Percentiles rank a stretch among this genome's conserved stretches.
Evolutionary conservation across 768 basidiomycete species (phyloP).

Genomic region (Cubamyces lactineus): DNA sequence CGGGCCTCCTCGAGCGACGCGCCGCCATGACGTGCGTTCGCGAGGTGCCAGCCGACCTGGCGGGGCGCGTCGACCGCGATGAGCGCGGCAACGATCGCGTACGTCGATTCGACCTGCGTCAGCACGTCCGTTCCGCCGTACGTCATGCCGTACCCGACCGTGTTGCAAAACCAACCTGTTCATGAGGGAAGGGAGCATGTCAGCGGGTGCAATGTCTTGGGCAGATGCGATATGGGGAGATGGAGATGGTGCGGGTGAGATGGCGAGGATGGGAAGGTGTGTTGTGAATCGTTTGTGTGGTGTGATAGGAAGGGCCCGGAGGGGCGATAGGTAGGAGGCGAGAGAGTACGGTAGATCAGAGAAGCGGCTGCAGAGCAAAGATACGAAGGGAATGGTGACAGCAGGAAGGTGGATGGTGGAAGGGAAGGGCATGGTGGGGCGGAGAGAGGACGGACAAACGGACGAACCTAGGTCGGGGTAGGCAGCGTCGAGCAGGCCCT

Average conservation of each 20-base stretch:
- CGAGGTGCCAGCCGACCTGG: constrained; percentile 69
- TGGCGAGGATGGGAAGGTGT: background rate
- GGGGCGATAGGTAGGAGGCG: too few species aligned
- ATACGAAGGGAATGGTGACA: background rate
- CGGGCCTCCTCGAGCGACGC: constrained; percentile 54
- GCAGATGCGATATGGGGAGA: background rate
- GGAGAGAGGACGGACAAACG: background rate
- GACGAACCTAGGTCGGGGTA: constrained; percentile 66
- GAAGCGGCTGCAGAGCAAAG: background rate
- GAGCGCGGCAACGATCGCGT: constrained; percentile 60
- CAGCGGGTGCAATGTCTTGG: background rate
- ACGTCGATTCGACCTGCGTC: constrained; percentile 59
- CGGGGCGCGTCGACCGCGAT: constrained; percentile 64
- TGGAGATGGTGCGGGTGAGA: background rate
- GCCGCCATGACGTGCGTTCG: constrained; percentile 56
- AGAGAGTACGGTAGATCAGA: too few species aligned
- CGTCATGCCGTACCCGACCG: constrained; percentile 57
- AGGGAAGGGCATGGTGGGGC: background rate
- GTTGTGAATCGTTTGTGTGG: background rate
- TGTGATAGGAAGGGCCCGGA: too few species aligned
- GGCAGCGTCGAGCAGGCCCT: constrained; percentile 48
- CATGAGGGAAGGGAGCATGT: background rate
- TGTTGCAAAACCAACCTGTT: constrained; percentile 56
- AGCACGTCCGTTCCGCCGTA: constrained; percentile 55
- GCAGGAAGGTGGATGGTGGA: background rate